Percentiles rank a stretch among this genome's conserved stretches.
Evolutionary conservation across 192 early-diverging fungal genomes (phyloP).

Genomic region (Neocallimastix lanati): DNA sequence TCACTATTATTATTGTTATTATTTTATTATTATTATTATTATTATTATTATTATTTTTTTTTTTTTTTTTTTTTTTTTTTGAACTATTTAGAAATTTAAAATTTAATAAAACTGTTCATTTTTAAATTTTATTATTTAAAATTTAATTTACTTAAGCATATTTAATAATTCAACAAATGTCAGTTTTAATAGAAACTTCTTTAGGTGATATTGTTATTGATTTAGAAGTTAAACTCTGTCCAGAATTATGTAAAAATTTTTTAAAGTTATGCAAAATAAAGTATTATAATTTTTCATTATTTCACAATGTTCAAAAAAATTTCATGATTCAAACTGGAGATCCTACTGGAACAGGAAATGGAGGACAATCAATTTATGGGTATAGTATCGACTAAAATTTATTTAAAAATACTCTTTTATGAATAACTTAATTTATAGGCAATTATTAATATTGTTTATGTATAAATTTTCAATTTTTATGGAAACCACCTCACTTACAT

Average conservation of each 20-base stretch:
- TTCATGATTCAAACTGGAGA: conserved; percentile 66
- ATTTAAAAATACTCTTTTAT: neutral
- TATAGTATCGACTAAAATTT: neutral
- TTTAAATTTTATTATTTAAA: no score
- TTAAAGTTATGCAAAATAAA: conserved; percentile 79
- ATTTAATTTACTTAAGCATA: no score
- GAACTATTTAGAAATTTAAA: no score
- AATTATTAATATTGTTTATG: no score
- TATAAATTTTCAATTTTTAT: no score
- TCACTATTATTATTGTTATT: no score
- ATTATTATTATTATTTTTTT: no score
- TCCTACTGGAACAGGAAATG: conserved; percentile 48
- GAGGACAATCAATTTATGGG: conserved; percentile 54
- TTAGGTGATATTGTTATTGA: conserved; percentile 79
- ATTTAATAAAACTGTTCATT: no score
- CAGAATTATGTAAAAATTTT: conserved; percentile 54
- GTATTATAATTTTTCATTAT: conserved; percentile 65
- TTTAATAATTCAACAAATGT: neutral
- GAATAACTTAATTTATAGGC: neutral
- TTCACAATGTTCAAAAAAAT: conserved; percentile 62
- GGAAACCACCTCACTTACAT: no score
- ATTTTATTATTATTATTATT: no score
- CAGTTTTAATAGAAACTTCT: conserved; percentile 73
- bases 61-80: no score
- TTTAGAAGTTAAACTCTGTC: conserved; percentile 53